These are phyloP conservation scores for Paramecium biaurelia DNA, from an alignment of 73 alveolate species.

Conservation along the genomic window DNA sequence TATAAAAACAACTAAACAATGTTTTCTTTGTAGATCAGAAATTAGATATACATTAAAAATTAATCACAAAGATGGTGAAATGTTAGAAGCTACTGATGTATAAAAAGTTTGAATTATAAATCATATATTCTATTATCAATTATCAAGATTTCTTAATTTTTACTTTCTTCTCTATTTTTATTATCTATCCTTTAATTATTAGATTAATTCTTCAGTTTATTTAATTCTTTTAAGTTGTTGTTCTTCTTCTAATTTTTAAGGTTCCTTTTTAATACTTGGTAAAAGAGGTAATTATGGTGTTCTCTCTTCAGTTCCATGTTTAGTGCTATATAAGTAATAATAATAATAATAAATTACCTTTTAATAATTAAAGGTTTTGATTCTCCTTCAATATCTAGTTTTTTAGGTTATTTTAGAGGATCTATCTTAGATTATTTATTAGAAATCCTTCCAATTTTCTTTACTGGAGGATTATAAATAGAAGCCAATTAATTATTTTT, in stretches of 20 bases:
- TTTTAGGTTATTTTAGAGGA: not conserved
- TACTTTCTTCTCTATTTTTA: constrained; percentile 3
- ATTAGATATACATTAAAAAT: not conserved
- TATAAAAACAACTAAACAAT: not conserved
- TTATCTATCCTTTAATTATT: constrained; percentile 45
- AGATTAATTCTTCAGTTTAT: constrained; percentile 36
- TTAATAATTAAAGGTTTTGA: not conserved
- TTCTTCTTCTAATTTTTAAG: not conserved
- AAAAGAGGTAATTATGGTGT: not conserved
- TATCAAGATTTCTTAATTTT: constrained; percentile 29
- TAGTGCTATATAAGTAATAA: not conserved
- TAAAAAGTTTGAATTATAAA: constrained; percentile 4
- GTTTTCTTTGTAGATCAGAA: constrained; percentile 32
- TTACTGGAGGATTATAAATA: not conserved
- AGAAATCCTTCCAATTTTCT: not conserved
- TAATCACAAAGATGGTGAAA: not conserved
- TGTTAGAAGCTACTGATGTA: constrained; percentile 31
- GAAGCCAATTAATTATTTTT: not conserved
- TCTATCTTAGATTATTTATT: not conserved
- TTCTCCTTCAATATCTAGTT: constrained; percentile 35
- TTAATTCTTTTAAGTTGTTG: not conserved
- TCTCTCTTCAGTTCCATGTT: not conserved
- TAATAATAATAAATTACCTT: not conserved
- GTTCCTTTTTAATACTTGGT: constrained; percentile 5
- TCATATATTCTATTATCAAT: constrained; percentile 19